phyloP scores from a whole-genome alignment of 2,329 filamentous ascomycete genomes.

The Neophaeococcomyces mojaviensis region DNA sequence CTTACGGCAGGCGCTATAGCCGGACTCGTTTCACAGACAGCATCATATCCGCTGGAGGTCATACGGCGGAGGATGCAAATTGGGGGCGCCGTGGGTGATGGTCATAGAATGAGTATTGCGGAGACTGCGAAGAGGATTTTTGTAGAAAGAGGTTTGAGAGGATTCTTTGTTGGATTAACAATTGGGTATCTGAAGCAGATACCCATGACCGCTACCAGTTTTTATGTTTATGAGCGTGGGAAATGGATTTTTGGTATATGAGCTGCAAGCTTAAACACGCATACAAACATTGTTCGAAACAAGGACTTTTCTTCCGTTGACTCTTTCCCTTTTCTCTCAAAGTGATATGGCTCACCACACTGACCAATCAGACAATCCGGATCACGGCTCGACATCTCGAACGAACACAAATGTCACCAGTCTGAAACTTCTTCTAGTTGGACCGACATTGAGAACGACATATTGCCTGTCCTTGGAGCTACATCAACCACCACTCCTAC shows the following conservation, averaged over 20 bases:
- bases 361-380: too few relatives aligned
- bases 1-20: slow-evolving; percentile 76
- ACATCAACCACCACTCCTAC: too few relatives aligned
- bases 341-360: too few relatives aligned
- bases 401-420: too few relatives aligned
- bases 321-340: too few relatives aligned
- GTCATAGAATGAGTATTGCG: slow-evolving; percentile 64
- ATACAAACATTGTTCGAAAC: not conserved
- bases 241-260: slow-evolving; percentile 58
- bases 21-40: slow-evolving; percentile 81
- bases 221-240: slow-evolving; percentile 60
- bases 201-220: slow-evolving; percentile 72
- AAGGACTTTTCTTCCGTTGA: too few relatives aligned
- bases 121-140: slow-evolving; percentile 74
- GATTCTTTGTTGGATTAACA: slow-evolving; percentile 86
- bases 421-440: too few relatives aligned
- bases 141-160: slow-evolving; percentile 64
- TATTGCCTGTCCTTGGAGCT: too few relatives aligned
- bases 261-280: not conserved
- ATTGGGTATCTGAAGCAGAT: slow-evolving; percentile 95
- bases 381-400: too few relatives aligned
- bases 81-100: slow-evolving; percentile 86
- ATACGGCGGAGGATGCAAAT: slow-evolving; percentile 93
- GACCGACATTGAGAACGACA: too few relatives aligned
- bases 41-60: slow-evolving; percentile 89